Evolutionary conservation across 768 basidiomycete genomes (phyloP).

Genomic region (Hemileccinum impolitum): DNA sequence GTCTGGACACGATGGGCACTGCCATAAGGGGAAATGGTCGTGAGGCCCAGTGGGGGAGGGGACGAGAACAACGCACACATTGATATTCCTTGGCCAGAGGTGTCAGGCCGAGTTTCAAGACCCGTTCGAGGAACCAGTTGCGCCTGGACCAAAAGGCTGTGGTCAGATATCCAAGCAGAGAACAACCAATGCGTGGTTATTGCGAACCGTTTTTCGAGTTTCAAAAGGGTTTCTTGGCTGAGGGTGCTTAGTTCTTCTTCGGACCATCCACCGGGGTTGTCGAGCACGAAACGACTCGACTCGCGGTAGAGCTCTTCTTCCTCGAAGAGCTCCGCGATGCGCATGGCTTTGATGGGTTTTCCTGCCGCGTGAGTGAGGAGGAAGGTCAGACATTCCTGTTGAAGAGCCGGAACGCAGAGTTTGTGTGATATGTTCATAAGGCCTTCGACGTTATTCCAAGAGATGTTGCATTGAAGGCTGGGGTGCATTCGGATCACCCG

Average conservation of each 20-base stretch:
- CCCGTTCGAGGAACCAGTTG: constrained; percentile 94
- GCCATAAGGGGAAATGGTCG: neutral
- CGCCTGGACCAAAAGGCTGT: constrained; percentile 38
- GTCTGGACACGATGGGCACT: constrained; percentile 88
- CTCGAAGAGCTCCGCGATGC: constrained; percentile 86
- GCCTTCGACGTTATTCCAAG: constrained; percentile 93
- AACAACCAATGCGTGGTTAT: neutral
- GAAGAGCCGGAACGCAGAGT: constrained; percentile 77
- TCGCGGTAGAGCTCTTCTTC: constrained; percentile 91
- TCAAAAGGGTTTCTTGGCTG: constrained; percentile 77
- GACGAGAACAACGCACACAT: constrained; percentile 57
- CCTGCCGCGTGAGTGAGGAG: constrained; percentile 91
- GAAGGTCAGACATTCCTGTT: constrained; percentile 81
- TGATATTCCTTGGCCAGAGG: constrained; percentile 91
- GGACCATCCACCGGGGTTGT: constrained; percentile 85
- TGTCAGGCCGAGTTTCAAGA: constrained; percentile 85
- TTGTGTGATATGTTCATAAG: constrained; percentile 90
- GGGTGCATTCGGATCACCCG: constrained; percentile 2
- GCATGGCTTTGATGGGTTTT: constrained; percentile 88
- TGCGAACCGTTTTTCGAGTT: constrained; percentile 78
- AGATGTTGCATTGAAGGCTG: constrained; percentile 87
- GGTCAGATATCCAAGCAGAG: too few relatives aligned
- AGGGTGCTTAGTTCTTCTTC: constrained; percentile 81
- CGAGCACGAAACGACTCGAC: constrained; percentile 86
- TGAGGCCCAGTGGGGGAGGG: neutral